phyloP scores from a whole-genome alignment of 768 basidiomycete species.

The Termitomyces sp. region DNA sequence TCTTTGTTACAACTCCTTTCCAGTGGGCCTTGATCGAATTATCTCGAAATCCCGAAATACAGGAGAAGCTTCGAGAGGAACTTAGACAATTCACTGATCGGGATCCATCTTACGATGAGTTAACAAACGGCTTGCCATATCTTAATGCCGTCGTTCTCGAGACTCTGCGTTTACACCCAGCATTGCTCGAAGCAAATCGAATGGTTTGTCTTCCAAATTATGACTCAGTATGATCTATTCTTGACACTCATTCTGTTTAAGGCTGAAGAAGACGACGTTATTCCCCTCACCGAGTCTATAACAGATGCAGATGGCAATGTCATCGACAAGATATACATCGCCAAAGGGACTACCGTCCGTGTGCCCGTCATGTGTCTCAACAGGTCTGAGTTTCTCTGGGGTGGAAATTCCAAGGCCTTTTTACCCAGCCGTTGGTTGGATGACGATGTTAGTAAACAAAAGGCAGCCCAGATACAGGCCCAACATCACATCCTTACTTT shows the following conservation, averaged over 20 bases:
- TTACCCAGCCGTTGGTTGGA: constrained; percentile 42
- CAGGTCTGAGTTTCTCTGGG: constrained; percentile 37
- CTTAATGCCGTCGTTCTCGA: constrained; percentile 34
- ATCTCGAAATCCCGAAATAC: constrained; percentile 24
- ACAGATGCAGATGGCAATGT: constrained; percentile 21
- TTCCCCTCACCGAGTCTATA: constrained; percentile 20
- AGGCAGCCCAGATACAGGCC: constrained; percentile 31
- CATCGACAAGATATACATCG: constrained; percentile 28
- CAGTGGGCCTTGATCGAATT: constrained; percentile 38
- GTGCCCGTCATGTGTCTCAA: constrained; percentile 39
- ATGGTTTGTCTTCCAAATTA: background rate
- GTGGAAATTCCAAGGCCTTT: constrained; percentile 40
- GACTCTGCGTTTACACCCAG: constrained; percentile 37
- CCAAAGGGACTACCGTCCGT: constrained; percentile 35
- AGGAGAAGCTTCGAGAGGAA: constrained; percentile 28
- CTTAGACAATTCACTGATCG: constrained; percentile 13
- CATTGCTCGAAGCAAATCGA: constrained; percentile 19
- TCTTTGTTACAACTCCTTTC: background rate
- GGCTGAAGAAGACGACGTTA: constrained; percentile 1
- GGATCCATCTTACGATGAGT: constrained; percentile 9
- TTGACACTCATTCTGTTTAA: background rate
- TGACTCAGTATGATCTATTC: background rate
- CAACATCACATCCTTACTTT: constrained; percentile 40
- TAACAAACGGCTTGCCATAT: constrained; percentile 11
- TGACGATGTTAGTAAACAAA: constrained; percentile 9